Conservation (phyloP, 768 basidiomycete species). For the Terana coerulea region DNA sequence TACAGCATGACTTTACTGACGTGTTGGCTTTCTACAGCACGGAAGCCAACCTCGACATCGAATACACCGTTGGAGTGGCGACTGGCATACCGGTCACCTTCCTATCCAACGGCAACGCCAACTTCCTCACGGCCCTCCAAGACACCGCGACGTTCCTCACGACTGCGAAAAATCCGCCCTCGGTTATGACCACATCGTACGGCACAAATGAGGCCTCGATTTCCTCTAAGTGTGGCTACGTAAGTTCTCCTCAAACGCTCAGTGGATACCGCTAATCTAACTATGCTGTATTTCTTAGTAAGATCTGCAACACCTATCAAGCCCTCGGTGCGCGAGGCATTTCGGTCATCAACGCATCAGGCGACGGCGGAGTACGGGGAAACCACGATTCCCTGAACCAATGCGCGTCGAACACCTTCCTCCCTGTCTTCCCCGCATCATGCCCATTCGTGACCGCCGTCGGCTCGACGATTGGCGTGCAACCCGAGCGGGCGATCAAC, state of each 20-base stretch:
- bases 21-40: neutral
- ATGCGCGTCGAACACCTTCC: slow-evolving; percentile 21
- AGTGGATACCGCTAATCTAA: neutral
- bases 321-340: slow-evolving; percentile 28
- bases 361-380: slow-evolving; percentile 28
- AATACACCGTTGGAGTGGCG: slow-evolving; percentile 25
- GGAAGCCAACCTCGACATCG: neutral
- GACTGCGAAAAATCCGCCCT: neutral
- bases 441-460: slow-evolving; percentile 27
- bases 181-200: neutral
- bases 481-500: slow-evolving; percentile 37
- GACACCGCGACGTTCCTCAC: slow-evolving; percentile 12
- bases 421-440: slow-evolving; percentile 27
- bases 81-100: slow-evolving; percentile 24
- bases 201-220: slow-evolving; percentile 15
- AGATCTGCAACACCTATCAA: slow-evolving; percentile 23
- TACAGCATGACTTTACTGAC: neutral
- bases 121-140: slow-evolving; percentile 13
- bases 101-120: slow-evolving; percentile 16
- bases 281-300: slow-evolving; percentile 7
- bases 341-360: slow-evolving; percentile 29
- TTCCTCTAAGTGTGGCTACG: slow-evolving; percentile 18
- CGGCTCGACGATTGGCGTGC: slow-evolving; percentile 26
- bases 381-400: slow-evolving; percentile 22
- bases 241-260: slow-evolving; percentile 1